Evolutionary conservation across 2,329 filamentous ascomycete genomes (phyloP).

Genomic region (Ophiostoma populinum): DNA sequence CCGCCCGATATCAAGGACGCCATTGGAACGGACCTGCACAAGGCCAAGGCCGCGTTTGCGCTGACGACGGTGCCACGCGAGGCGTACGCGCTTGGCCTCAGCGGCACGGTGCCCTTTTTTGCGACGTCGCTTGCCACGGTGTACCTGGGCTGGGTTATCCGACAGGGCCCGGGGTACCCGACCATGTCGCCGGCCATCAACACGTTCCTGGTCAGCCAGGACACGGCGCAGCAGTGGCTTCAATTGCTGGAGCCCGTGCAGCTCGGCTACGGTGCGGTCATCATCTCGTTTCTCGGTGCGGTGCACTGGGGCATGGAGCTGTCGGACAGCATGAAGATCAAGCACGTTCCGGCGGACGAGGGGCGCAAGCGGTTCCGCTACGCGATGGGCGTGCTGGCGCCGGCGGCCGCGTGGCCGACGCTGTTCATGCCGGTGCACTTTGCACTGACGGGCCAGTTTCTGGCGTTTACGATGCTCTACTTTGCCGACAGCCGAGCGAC

Average conservation of each 20-base stretch:
- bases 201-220: slow-evolving; percentile 45
- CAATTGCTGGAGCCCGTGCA: slow-evolving; percentile 71
- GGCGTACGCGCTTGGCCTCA: slow-evolving; percentile 50
- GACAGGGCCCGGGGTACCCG: slow-evolving; percentile 46
- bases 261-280: slow-evolving; percentile 79
- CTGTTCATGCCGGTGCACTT: slow-evolving; percentile 70
- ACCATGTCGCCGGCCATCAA: slow-evolving; percentile 46
- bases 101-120: slow-evolving; percentile 71
- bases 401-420: slow-evolving; percentile 78
- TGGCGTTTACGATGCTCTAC: slow-evolving; percentile 72
- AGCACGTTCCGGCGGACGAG: slow-evolving; percentile 31
- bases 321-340: slow-evolving; percentile 53
- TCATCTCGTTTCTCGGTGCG: slow-evolving; percentile 85
- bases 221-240: slow-evolving; percentile 55
- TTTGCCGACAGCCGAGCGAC: slow-evolving; percentile 65
- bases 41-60: slow-evolving; percentile 52
- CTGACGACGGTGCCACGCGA: slow-evolving; percentile 48
- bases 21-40: slow-evolving; percentile 26
- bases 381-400: slow-evolving; percentile 62
- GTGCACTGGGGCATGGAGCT: slow-evolving; percentile 89
- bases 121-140: slow-evolving; percentile 70
- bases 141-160: slow-evolving; percentile 69
- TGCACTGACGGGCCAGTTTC: slow-evolving; percentile 71
- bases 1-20: neutral
- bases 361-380: slow-evolving; percentile 63